Evolutionary conservation across 768 basidiomycete genomes (phyloP), one percentile per base, ranked within the genome.

Genomic region (Suillus americanus): DNA sequence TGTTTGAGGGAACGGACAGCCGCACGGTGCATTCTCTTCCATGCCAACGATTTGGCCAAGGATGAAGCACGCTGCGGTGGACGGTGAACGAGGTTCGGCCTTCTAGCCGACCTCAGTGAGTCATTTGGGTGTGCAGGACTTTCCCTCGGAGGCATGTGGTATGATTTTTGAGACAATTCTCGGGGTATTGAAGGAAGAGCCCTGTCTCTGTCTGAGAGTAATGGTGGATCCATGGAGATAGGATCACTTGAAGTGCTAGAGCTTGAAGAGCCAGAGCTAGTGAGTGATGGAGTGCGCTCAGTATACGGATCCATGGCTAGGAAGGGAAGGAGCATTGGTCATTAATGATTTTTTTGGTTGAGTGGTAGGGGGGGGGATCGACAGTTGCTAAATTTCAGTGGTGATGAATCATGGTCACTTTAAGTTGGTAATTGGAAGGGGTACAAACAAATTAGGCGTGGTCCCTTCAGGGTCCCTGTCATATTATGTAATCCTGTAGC

Each of bases 1-100:
- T 79, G 69, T 28, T 72, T 72, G 3, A 82, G 71, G 0, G 77
- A 65, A 14, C 67, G 61, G 25, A 70, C 63, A 59, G 75, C 37
- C 20, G 61, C 64, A 25, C 69, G 64, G 8, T 75, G 75, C 74
- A 75, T 75, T 23, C 60, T 74, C 9, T 65, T 65, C 74, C 74
- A 73, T 0, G 74, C 70, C 23, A 35, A 72, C 23, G 67, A 48
- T 62, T 64, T 75, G 43, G 56, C 41, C 9, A 57, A 3, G 41
- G 71, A 65, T 33, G 60, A 63, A 6, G 65, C 46, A 23, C 28
- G 13, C 18, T 18, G 54, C 30, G 46, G 40, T 3, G 50, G 54
- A 18, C 13, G 37, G 48, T 48, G 37, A 33, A 37, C 51, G 25
- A 41, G 65, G n/a, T 5, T 65, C 28, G 57, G 61, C 25, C 37